Conservation (phyloP, 345 rosid species). For the Eucalyptus shirleyi region DNA sequence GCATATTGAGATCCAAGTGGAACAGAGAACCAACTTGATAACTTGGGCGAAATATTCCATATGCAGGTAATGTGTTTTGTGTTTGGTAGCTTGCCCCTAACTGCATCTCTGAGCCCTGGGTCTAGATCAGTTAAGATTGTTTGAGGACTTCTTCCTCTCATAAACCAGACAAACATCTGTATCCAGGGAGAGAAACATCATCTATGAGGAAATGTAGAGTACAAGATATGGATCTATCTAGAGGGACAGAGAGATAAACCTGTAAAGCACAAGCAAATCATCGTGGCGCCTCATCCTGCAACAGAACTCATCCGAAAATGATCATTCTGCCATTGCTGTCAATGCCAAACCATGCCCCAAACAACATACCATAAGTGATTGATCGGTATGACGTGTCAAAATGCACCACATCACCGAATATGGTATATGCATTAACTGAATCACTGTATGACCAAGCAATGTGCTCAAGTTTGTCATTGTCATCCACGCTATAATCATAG, state of each 20-base stretch:
- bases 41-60: constrained; percentile 59
- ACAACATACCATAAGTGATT: constrained; percentile 66
- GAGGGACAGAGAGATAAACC: constrained; percentile 28
- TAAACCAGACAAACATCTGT: constrained; percentile 74
- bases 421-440: constrained; percentile 37
- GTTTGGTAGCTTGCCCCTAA: constrained; percentile 61
- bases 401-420: constrained; percentile 63
- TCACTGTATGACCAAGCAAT: constrained; percentile 80
- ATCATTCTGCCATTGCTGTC: constrained; percentile 55
- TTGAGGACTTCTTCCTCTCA: constrained; percentile 69
- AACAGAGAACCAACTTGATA: constrained; percentile 77
- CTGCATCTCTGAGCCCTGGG: constrained; percentile 61
- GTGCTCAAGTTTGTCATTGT: constrained; percentile 56
- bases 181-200: constrained; percentile 23
- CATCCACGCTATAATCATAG: constrained; percentile 56
- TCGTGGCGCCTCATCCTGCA: constrained; percentile 56
- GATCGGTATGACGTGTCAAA: constrained; percentile 70
- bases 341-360: constrained; percentile 75
- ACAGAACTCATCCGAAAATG: constrained; percentile 65
- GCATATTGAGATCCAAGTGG: constrained; percentile 56
- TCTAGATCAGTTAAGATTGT: constrained; percentile 80
- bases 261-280: constrained; percentile 87
- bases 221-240: background rate
- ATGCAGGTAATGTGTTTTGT: constrained; percentile 55
- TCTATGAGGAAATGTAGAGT: constrained; percentile 5